These are phyloP conservation scores for Leccinellum rugosiceps DNA, from an alignment of 768 basidiomycete genomes.

Conservation along the genomic window DNA sequence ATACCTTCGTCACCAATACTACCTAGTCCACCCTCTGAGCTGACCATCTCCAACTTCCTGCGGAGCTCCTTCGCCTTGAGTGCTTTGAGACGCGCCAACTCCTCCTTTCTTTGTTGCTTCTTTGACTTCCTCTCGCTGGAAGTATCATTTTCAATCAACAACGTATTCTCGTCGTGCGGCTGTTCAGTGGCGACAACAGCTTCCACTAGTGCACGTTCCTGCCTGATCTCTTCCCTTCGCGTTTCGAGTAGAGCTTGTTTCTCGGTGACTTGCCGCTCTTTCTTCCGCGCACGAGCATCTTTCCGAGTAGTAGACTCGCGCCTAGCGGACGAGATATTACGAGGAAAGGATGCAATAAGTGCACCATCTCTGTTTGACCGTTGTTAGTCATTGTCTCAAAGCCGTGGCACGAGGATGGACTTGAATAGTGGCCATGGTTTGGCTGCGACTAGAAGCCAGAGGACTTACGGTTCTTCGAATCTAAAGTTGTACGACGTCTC, in stretches of 20 bases:
- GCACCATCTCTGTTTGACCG: conserved; percentile 52
- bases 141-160: conserved; percentile 48
- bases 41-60: conserved; percentile 69
- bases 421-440: background rate
- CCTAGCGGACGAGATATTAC: conserved; percentile 63
- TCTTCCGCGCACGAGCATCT: conserved; percentile 75
- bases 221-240: conserved; percentile 70
- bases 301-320: conserved; percentile 78
- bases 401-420: background rate
- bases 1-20: conserved; percentile 28
- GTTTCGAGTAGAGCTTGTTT: conserved; percentile 75
- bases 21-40: conserved; percentile 61
- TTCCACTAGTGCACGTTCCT: conserved; percentile 60
- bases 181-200: conserved; percentile 72
- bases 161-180: conserved; percentile 48
- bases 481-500: conserved; percentile 98
- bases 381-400: background rate
- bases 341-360: conserved; percentile 72
- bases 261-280: conserved; percentile 62
- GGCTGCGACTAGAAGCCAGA: background rate
- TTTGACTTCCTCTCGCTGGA: conserved; percentile 43
- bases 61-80: conserved; percentile 85
- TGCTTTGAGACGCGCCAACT: conserved; percentile 74
- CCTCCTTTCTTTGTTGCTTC: conserved; percentile 49
- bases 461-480: conserved; percentile 89